Evolutionary conservation across 768 basidiomycete species (phyloP), one percentile per base, ranked within the genome.

Genomic region (Boletus rubroflammeus): DNA sequence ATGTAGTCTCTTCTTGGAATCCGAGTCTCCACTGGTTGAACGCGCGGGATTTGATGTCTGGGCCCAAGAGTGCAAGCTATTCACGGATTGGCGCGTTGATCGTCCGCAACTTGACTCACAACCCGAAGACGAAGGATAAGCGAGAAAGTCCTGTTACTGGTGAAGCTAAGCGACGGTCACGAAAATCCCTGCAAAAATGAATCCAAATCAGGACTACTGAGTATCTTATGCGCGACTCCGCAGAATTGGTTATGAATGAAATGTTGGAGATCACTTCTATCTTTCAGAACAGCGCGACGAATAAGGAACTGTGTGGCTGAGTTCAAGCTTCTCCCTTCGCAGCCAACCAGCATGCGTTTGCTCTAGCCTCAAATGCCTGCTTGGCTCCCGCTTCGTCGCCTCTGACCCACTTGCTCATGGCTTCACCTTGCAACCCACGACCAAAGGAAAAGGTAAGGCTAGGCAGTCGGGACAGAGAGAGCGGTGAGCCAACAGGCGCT

Each of bases 361-460:
- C 75, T 68, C 75, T 73, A 53, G 73, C 72, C 46, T 72, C 68
- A 44, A 81, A 75, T 19, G 73, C 65, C 25, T 65, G 62, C 60
- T 74, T 75, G 26, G 75, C 71, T 28, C 67, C 71, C 31, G 64
- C 55, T 53, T 77, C 71, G 39, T 81, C 79, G 3, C 78, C 79
- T 53, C 59, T 68, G 21, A 73, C 72, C 77, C 79, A 82, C 51
- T 70, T 63, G 50, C 71, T 67, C 69, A 78, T 73, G 9, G 79
- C 75, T 14, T 79, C 76, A 2, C 77, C 76, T 64, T 83, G 81
- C 26, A 81, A 59, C 10, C 76, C 77, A 25, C 77, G 60, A 31
- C 80, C 78, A 66, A 77, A 81, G 26, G 79, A 78, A 62, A 82
- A 81, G 3, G 75, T 73, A 36, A 81, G 59, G 23, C 67, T 69